Conservation (phyloP, 495 filamentous ascomycete species). For the Aspergillus nanangensis region DNA sequence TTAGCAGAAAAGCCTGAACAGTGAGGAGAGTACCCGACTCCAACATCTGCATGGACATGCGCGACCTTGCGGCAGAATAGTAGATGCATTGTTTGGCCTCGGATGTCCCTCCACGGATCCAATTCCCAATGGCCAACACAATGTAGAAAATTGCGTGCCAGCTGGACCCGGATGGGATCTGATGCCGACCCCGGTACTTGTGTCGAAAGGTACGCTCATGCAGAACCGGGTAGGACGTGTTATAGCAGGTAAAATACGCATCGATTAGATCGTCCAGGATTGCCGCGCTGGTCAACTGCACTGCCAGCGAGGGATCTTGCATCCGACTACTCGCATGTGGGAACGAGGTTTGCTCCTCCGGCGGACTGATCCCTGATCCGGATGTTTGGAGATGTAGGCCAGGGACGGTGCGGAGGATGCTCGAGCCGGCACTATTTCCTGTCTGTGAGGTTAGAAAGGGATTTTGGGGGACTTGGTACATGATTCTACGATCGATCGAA, state of each 20-base stretch:
- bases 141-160: slow-evolving; percentile 20
- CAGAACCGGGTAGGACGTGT: slow-evolving; percentile 16
- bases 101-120: slow-evolving; percentile 8
- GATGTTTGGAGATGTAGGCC: background rate
- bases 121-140: slow-evolving; percentile 22
- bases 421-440: background rate
- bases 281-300: slow-evolving; percentile 3
- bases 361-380: background rate
- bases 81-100: slow-evolving; percentile 11
- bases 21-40: slow-evolving; percentile 19
- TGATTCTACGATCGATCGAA: background rate
- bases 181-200: slow-evolving; percentile 7
- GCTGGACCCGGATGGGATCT: slow-evolving; percentile 8
- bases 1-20: slow-evolving; percentile 21
- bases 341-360: background rate
- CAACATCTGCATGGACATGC: slow-evolving; percentile 23
- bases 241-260: slow-evolving; percentile 21
- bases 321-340: background rate
- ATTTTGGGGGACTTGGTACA: background rate
- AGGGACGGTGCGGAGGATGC: background rate
- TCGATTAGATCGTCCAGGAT: slow-evolving; percentile 14
- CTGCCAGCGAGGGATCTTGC: background rate
- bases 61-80: slow-evolving; percentile 19
- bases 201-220: slow-evolving; percentile 21
- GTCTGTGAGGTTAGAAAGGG: no score